These are phyloP conservation scores for Fusarium luffae DNA, from an alignment of 2,329 filamentous ascomycete genomes.

Conservation along the genomic window DNA sequence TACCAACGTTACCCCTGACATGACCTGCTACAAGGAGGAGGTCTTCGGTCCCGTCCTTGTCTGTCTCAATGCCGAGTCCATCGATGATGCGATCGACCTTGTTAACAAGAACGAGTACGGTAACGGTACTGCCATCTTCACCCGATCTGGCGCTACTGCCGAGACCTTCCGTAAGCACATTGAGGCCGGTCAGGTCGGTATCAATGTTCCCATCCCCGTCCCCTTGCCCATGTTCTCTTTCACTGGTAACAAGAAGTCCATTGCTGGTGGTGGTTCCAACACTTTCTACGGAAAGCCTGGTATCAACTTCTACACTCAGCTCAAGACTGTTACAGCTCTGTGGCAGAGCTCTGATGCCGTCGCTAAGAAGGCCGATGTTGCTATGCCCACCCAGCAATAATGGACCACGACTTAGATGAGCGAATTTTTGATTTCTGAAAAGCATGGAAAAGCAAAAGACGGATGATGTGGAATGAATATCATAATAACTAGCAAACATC, in stretches of 20 bases:
- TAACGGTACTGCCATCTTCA: constrained; percentile 89
- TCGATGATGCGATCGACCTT: constrained; percentile 82
- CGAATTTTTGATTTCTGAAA: neutral
- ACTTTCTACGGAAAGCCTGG: constrained; percentile 97
- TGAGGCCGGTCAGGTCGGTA: constrained; percentile 85
- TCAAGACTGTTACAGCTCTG: constrained; percentile 95
- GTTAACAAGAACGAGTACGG: constrained; percentile 91
- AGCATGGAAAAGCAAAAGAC: constrained; percentile 7
- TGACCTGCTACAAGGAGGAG: constrained; percentile 87
- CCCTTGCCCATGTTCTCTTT: constrained; percentile 78
- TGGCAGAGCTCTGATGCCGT: constrained; percentile 90
- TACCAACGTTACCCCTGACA: constrained; percentile 79
- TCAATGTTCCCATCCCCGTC: constrained; percentile 84
- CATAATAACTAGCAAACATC: constrained; percentile 26
- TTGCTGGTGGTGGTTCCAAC: constrained; percentile 90
- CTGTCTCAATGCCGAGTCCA: constrained; percentile 79
- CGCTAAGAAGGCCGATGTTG: constrained; percentile 83
- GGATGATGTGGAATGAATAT: constrained; percentile 16
- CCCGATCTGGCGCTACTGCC: constrained; percentile 79
- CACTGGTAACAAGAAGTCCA: constrained; percentile 85
- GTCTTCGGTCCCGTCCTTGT: constrained; percentile 89
- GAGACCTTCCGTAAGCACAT: constrained; percentile 83
- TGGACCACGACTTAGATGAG: neutral
- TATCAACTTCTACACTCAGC: constrained; percentile 94
- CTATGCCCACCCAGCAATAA: constrained; percentile 76